These are phyloP conservation scores for Fraxinus anomala DNA, from an alignment of 257 asterid species.

Conservation along the genomic window DNA sequence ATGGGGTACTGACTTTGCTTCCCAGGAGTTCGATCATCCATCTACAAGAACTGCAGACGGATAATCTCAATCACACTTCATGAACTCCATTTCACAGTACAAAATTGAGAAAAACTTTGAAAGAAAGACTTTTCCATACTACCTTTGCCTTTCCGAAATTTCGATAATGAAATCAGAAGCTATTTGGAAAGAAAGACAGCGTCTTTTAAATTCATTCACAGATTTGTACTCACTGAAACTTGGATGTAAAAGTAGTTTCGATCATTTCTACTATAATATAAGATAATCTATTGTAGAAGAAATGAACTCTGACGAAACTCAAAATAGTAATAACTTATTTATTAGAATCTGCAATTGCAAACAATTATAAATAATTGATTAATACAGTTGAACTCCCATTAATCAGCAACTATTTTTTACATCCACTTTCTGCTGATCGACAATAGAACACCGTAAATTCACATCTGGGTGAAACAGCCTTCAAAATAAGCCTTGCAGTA, in stretches of 20 bases:
- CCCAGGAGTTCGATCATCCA: background rate
- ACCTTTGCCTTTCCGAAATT: background rate
- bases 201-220: background rate
- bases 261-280: background rate
- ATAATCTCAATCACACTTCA: background rate
- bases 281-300: background rate
- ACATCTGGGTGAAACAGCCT: constrained; percentile 67
- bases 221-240: background rate
- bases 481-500: constrained; percentile 59
- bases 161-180: background rate
- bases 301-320: background rate
- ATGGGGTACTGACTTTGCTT: background rate
- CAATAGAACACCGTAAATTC: constrained; percentile 55
- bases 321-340: background rate
- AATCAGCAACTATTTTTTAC: constrained; percentile 27
- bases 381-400: constrained; percentile 16
- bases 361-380: background rate
- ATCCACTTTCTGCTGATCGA: constrained; percentile 31
- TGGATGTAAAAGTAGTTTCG: background rate
- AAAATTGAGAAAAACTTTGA: background rate
- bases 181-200: background rate
- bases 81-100: too few relatives aligned
- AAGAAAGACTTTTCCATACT: too few relatives aligned
- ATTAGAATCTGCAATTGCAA: background rate
- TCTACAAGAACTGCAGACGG: background rate